Percentiles rank a stretch among this genome's conserved stretches.
phyloP scores from a whole-genome alignment of 768 basidiomycete genomes.

The Agaricus blazei region DNA sequence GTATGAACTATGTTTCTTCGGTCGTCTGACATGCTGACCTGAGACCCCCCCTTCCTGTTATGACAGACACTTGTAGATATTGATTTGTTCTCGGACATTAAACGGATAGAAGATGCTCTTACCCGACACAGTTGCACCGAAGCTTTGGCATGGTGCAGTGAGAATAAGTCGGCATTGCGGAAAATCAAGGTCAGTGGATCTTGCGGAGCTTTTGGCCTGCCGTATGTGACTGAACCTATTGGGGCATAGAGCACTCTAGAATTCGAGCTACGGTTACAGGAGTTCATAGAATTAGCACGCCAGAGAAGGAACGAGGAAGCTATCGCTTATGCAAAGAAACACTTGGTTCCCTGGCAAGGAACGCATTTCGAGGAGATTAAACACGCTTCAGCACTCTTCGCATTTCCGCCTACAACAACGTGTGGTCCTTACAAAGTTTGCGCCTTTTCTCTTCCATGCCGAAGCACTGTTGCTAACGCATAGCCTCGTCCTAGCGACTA shows the following conservation, averaged over 20 bases:
- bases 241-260: constrained; percentile 80
- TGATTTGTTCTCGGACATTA: constrained; percentile 86
- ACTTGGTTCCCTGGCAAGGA: constrained; percentile 78
- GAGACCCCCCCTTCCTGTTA: not conserved
- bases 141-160: constrained; percentile 92
- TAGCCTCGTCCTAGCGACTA: constrained; percentile 49
- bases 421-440: constrained; percentile 78
- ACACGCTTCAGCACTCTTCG: constrained; percentile 72
- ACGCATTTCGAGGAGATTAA: constrained; percentile 76
- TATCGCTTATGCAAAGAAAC: constrained; percentile 77
- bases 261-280: constrained; percentile 92
- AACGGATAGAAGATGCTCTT: constrained; percentile 80
- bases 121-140: constrained; percentile 73
- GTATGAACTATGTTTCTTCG: constrained; percentile 34
- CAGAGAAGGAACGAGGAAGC: constrained; percentile 63
- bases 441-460: constrained; percentile 6
- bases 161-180: constrained; percentile 88
- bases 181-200: constrained; percentile 69
- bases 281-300: constrained; percentile 90
- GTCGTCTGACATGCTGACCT: constrained; percentile 9
- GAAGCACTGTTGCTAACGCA: constrained; percentile 4
- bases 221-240: not conserved
- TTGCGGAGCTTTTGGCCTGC: not conserved
- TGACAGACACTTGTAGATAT: constrained; percentile 81
- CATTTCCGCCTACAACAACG: constrained; percentile 63